Evolutionary conservation across 75 land plant species (phyloP), one percentile per base, ranked within the genome.

Genomic region (Cunninghamia lanceolata): DNA sequence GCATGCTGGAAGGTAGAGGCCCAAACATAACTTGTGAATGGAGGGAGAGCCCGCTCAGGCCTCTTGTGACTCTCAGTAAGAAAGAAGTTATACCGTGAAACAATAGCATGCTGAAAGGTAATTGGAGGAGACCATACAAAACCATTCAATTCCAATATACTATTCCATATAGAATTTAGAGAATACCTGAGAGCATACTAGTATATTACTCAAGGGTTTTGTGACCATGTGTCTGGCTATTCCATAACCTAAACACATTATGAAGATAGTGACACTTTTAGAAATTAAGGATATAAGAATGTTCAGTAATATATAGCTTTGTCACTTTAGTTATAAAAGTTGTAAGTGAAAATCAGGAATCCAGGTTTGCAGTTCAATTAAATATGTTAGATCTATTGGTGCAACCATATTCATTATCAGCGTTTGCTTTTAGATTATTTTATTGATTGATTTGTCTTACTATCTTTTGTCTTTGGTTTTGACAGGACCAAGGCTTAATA

Each of bases 401-500:
- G 75, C 75, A 5, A 71, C 11, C 75, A 71, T 71, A 71, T 9
- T 32, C 3, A 2, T 71, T 0, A 71, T 71, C 36, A 32, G 34
- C 34, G 36, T 71, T 71, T 71, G 75, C 34, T 70, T 66, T 5
- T 30, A 70, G 74, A 8, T n/a, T 56, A 25, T 63, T 25, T 63
- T 25, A 63, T 5, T 63, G n/a, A 63, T 63, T 9, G 15, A 71
- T 71, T 34, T 71, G 2, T 71, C 75, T 71, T 32, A 71, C 75
- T 71, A 40, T 19, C 82, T 80, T 21, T 40, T 2, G 9, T 43
- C 82, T 36, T 39, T 40, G 21, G n/a, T 38, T 36, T 3, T 40
- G 7, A 21, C 46, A 25, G 82, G 50, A 80, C 82, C 82, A 45
- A 43, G 47, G 47, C 82, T 80, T 80, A 45, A 80, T 80, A 28